Percentiles rank a stretch among this genome's conserved stretches.
Evolutionary conservation across 305 asterid species (phyloP).

Genomic region (Coffea humblotiana): DNA sequence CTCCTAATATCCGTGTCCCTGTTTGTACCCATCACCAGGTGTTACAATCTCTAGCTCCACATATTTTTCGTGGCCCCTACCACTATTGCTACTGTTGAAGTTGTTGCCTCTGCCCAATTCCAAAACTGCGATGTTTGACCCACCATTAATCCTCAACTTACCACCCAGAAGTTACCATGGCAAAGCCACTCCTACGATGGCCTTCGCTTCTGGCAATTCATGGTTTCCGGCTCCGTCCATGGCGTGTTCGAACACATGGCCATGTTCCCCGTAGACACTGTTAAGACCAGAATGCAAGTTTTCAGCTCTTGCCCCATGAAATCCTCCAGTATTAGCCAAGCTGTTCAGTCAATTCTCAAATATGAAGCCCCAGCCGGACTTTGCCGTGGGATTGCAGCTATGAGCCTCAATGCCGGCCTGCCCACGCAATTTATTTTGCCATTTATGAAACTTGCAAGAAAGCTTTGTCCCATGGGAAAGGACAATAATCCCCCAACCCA

Average conservation of each 20-base stretch:
- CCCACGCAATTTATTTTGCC: conserved; percentile 90
- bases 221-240: conserved; percentile 88
- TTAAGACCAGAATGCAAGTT: conserved; percentile 94
- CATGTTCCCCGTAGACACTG: conserved; percentile 92
- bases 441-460: conserved; percentile 79
- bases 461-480: conserved; percentile 58
- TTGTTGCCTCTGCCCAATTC: conserved; percentile 55
- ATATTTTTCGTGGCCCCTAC: conserved; percentile 18
- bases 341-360: conserved; percentile 61
- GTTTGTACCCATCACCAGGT: not conserved
- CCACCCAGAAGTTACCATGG: conserved; percentile 25
- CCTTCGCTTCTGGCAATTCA: conserved; percentile 81
- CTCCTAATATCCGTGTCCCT: no score
- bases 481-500: conserved; percentile 68
- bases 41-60: not conserved
- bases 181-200: conserved; percentile 65
- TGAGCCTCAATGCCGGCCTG: conserved; percentile 96
- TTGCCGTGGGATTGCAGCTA: conserved; percentile 91
- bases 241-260: conserved; percentile 97
- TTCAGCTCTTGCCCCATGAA: conserved; percentile 81
- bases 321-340: conserved; percentile 58
- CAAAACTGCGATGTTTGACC: conserved; percentile 64
- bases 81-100: conserved; percentile 55
- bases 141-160: conserved; percentile 45
- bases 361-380: conserved; percentile 67